Evolutionary conservation across 495 filamentous ascomycete genomes (phyloP).

Genomic region (Podospora tetraspora): DNA sequence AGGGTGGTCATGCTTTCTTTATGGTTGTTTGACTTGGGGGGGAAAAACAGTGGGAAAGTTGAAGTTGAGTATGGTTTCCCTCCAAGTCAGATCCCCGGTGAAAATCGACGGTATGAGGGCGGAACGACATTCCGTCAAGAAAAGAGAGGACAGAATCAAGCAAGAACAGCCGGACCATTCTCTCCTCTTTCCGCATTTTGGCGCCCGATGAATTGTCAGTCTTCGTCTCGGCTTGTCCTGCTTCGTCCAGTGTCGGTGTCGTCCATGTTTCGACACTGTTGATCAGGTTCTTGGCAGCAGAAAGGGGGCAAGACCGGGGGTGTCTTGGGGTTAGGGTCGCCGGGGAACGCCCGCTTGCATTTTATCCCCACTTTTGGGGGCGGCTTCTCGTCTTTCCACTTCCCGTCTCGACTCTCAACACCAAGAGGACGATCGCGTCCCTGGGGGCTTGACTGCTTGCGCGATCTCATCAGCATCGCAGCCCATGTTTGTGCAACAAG

Average conservation of each 20-base stretch:
- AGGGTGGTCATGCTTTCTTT: background rate
- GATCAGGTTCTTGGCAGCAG: background rate
- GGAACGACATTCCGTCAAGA: background rate
- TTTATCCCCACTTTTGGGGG: background rate
- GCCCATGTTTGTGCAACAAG: background rate
- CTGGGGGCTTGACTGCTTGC: background rate
- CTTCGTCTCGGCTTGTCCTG: background rate
- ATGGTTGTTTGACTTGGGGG: background rate
- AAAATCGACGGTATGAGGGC: background rate
- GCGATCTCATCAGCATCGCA: background rate
- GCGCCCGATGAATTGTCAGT: background rate
- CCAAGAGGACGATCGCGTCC: background rate
- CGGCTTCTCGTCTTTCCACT: background rate
- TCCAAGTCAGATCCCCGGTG: background rate
- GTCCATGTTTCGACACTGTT: background rate
- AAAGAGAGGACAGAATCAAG: background rate
- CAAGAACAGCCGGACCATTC: background rate
- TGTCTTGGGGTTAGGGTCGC: background rate
- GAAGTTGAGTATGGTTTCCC: background rate
- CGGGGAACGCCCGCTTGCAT: background rate
- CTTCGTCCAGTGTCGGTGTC: background rate
- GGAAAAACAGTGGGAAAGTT: background rate
- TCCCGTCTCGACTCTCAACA: too few relatives aligned
- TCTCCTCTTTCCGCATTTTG: background rate
- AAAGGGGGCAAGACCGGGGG: background rate